Evolutionary conservation across 2,329 filamentous ascomycete genomes (phyloP), one percentile per base, ranked within the genome.

Genomic region (Scedosporium boydii): DNA sequence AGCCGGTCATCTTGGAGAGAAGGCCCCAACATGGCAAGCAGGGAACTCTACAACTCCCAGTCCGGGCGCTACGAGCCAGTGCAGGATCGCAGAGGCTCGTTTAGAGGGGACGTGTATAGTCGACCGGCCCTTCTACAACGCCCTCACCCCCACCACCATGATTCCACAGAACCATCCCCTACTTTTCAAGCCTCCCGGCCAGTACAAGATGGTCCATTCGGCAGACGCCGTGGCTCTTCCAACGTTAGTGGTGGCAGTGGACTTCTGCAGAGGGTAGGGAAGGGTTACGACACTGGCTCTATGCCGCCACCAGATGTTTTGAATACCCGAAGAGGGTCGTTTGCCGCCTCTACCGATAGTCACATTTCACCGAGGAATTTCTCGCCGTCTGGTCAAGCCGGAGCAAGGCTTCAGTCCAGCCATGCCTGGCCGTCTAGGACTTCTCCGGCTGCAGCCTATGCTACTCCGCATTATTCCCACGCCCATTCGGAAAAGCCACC

Each of bases 41-140:
- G 90, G 63, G 93, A 98, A 73, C 79, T 98, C 0, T 98, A 87
- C 77, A 97, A 98, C 72, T 96, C 93, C n/a, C 89, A 96, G 62
- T 96, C 91, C 61, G 93, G 93, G 18, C 88, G 91, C 59, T 96
- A 96, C 68, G 93, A 98, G 71, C 92, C 93, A 16, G 93, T 93
- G 3, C 79, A 83, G 60, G 91, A 96, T 65, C 87, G 92, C 44
- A 86, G 91, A 66, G 85, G 84, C 18, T 86, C 88, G 34, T 77
- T 84, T 66, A 85, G 89, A 60, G 83, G 86, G 62, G 90, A 95
- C 61, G 75, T 80, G 62, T 81, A 84, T 63, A 85, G 89, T 58
- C 88, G 93, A 66, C 89, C 91, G 26, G 83, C 91, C 14, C 77
- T 98, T 7, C 76, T 98, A 56, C 93, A 97, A 71, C 82, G 93